These are phyloP conservation scores for Kazachstania kunashirensis DNA, from an alignment of 805 yeast species.

Conservation along the genomic window DNA sequence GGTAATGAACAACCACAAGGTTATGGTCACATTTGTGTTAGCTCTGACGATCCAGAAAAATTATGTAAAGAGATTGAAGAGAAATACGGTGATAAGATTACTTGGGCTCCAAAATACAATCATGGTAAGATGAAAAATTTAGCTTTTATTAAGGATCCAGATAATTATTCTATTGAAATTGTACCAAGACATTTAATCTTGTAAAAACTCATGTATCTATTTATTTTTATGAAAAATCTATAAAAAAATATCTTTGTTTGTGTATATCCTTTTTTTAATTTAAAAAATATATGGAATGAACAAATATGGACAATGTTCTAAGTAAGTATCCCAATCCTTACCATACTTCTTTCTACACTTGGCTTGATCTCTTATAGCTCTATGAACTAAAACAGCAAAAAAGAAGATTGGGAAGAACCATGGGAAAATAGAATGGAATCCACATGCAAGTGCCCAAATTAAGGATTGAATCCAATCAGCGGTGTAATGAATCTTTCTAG, in stretches of 20 bases:
- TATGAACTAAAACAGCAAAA: constrained; percentile 74
- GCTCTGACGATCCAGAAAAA: constrained; percentile 46
- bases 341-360: constrained; percentile 86
- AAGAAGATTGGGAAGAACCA: constrained; percentile 94
- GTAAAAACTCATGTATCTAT: neutral
- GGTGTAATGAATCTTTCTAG: constrained; percentile 89
- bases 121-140: constrained; percentile 47
- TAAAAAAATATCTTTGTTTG: too few relatives aligned
- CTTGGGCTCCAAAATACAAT: constrained; percentile 51
- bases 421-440: constrained; percentile 77
- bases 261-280: too few relatives aligned
- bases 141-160: constrained; percentile 82
- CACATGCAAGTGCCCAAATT: constrained; percentile 88
- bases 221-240: too few relatives aligned
- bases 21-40: constrained; percentile 75
- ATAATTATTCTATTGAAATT: constrained; percentile 77
- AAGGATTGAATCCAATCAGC: constrained; percentile 83
- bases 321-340: constrained; percentile 81
- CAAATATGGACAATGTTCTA: constrained; percentile 79
- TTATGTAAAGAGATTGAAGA: constrained; percentile 40
- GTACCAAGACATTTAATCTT: constrained; percentile 31
- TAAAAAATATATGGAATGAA: constrained; percentile 81
- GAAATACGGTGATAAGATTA: constrained; percentile 39
- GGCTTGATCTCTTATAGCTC: constrained; percentile 78
- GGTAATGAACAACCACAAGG: constrained; percentile 78